Evolutionary conservation across 345 rosid species (phyloP).

Genomic region (Sonneratia alba): DNA sequence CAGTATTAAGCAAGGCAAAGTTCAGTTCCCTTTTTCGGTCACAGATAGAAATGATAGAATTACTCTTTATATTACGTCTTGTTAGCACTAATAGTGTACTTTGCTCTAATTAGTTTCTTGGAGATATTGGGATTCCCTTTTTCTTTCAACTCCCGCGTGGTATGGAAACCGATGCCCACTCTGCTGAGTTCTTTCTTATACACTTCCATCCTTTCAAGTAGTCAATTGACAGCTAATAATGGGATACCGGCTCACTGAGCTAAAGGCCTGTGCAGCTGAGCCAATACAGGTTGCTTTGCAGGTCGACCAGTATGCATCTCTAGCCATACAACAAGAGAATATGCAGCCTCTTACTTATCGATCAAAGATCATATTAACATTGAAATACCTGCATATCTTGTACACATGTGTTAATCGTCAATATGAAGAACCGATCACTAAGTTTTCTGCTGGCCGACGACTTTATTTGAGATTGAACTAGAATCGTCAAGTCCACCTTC

Average conservation of each 20-base stretch:
- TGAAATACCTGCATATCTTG: neutral
- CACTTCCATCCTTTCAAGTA: neutral
- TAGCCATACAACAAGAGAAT: too few relatives aligned
- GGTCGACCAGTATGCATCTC: too few relatives aligned
- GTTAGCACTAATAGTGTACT: neutral
- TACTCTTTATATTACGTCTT: neutral
- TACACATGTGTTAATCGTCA: neutral
- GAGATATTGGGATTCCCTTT: neutral
- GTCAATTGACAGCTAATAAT: too few relatives aligned
- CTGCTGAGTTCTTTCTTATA: neutral
- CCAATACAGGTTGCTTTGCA: too few relatives aligned
- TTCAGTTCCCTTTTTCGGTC: neutral
- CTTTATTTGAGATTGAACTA: neutral
- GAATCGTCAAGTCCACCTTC: neutral
- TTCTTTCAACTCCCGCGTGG: too few relatives aligned
- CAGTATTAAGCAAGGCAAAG: neutral
- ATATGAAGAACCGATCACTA: neutral
- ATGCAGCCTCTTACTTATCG: neutral
- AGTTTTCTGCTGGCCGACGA: neutral
- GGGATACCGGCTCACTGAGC: too few relatives aligned
- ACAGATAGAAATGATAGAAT: slow-evolving; percentile 1
- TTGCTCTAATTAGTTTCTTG: neutral
- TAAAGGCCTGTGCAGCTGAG: too few relatives aligned
- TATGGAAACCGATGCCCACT: neutral
- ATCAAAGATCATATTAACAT: neutral